A percentile compares a stretch with the other conserved stretches of the same genome.
Conservation (phyloP, 2,329 filamentous ascomycete genomes). For the Aspergillus sp. region DNA sequence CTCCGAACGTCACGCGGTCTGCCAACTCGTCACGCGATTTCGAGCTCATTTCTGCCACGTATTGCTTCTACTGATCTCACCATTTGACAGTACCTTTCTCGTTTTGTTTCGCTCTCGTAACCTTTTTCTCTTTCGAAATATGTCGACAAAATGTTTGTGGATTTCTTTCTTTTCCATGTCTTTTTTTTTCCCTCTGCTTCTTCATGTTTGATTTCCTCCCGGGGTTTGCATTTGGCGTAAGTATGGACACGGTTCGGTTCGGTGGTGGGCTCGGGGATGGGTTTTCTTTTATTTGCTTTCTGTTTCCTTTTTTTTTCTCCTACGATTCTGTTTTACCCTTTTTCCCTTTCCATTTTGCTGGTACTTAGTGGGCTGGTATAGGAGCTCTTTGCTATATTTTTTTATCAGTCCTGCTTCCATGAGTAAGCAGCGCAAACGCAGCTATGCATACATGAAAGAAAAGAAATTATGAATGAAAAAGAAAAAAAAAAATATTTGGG, state of each 20-base stretch:
- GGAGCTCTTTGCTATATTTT: not conserved
- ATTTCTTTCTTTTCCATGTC: slow-evolving; percentile 10
- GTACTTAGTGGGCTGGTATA: not conserved
- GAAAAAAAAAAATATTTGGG: not conserved
- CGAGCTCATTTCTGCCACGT: not conserved
- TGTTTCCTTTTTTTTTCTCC: not conserved
- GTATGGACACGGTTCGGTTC: not conserved
- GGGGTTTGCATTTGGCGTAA: not conserved
- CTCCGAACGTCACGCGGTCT: not conserved
- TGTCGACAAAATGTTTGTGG: slow-evolving; percentile 19
- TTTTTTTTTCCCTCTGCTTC: slow-evolving; percentile 1
- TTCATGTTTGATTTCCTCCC: not conserved
- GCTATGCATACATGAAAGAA: not conserved
- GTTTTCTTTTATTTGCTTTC: not conserved
- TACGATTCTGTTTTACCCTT: not conserved
- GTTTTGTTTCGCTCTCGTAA: slow-evolving; percentile 8
- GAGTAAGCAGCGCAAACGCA: not conserved
- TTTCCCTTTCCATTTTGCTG: not conserved
- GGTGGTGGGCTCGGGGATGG: not conserved
- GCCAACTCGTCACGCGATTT: not conserved
- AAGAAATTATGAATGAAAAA: not conserved
- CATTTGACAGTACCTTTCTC: not conserved
- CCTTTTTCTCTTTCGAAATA: slow-evolving; percentile 3
- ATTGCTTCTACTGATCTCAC: slow-evolving; percentile 10
- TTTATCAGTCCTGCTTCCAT: not conserved